These are phyloP conservation scores for Pythium phragmitis DNA, from an alignment of 352 stramenopile species.

Conservation along the genomic window DNA sequence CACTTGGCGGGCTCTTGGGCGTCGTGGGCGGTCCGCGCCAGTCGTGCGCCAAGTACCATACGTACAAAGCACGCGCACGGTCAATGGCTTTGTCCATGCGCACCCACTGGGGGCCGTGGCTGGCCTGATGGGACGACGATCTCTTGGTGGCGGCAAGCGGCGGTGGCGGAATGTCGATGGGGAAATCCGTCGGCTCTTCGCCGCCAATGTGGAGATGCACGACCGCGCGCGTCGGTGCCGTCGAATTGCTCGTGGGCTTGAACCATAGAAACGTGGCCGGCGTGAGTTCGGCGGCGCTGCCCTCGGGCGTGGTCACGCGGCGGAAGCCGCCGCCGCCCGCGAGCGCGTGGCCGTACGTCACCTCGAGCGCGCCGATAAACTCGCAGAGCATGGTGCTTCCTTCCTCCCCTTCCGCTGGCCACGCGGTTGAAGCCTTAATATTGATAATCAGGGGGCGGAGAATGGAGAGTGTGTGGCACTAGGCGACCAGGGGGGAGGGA, in stretches of 20 bases:
- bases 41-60: conserved; percentile 55
- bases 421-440: conserved; percentile 19
- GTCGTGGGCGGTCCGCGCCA: conserved; percentile 11
- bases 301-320: conserved; percentile 75
- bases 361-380: conserved; percentile 69
- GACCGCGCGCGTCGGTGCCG: conserved; percentile 31
- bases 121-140: not conserved
- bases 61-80: conserved; percentile 49
- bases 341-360: conserved; percentile 87
- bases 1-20: conserved; percentile 6
- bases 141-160: not conserved
- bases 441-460: conserved; percentile 8
- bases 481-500: conserved; percentile 1
- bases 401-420: not conserved
- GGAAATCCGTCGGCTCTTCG: conserved; percentile 20
- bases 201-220: conserved; percentile 54
- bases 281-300: conserved; percentile 73
- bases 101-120: conserved; percentile 31
- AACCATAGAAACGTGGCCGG: conserved; percentile 87
- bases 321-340: conserved; percentile 76
- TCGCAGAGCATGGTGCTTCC: conserved; percentile 56
- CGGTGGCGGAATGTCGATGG: conserved; percentile 13
- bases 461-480: conserved; percentile 5
- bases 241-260: conserved; percentile 38
- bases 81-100: conserved; percentile 80